Conservation (phyloP, 345 rosid species). For the Gossypium raimondii region DNA sequence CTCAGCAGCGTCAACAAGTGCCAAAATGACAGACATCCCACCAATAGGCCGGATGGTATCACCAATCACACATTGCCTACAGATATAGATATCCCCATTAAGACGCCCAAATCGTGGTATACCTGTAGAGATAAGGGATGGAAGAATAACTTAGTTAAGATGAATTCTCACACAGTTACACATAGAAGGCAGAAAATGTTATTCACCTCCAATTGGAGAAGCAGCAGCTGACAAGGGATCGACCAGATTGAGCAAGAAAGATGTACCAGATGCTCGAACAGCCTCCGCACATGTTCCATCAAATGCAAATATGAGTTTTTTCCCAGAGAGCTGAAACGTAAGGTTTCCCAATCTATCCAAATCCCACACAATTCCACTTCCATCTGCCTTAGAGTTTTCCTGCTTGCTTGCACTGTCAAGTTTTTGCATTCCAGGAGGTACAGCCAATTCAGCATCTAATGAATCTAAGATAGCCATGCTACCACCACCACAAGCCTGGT, state of each 20-base stretch:
- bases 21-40: conserved; percentile 81
- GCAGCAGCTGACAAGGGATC: conserved; percentile 98
- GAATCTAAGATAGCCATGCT: conserved; percentile 97
- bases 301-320: conserved; percentile 96
- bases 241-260: conserved; percentile 89
- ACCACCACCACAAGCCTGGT: conserved; percentile 99
- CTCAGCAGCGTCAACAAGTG: conserved; percentile 93
- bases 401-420: conserved; percentile 64
- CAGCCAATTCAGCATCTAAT: conserved; percentile 70
- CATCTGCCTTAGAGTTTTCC: conserved; percentile 82
- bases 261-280: conserved; percentile 69
- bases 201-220: conserved; percentile 96
- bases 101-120: conserved; percentile 98
- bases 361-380: conserved; percentile 99
- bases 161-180: neutral
- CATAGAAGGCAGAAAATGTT: neutral
- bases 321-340: conserved; percentile 87
- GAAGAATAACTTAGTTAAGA: conserved; percentile 8
- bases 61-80: conserved; percentile 88
- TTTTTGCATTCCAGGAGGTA: conserved; percentile 56
- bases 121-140: conserved; percentile 38
- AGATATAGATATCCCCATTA: conserved; percentile 71
- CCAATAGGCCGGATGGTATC: conserved; percentile 87
- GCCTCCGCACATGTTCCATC: conserved; percentile 90
- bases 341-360: conserved; percentile 85